Evolutionary conservation across 768 basidiomycete genomes (phyloP), one percentile per base, ranked within the genome.

Genomic region (Podaxis sp.): DNA sequence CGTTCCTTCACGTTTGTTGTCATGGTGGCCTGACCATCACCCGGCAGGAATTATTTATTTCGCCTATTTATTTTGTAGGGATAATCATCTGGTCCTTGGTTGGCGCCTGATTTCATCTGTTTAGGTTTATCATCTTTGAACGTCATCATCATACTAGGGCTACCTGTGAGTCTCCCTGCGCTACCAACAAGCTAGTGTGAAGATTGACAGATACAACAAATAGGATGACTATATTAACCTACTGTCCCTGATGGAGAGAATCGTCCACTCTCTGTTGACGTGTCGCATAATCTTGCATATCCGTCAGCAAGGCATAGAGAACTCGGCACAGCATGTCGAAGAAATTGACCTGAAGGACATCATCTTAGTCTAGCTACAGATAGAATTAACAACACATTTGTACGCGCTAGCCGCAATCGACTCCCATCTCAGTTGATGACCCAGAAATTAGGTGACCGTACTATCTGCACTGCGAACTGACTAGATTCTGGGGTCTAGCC

Each of bases 21-120:
- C 57, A 38, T 30, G 12, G 36, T 28, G 12, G 8, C 20, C 59
- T 52, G 24, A 50, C 26, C 38, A 10, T 20, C 8, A 24, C n/a
- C 30, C 38, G n/a, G n/a, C n/a, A 65, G 64, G 59, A 49, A 60
- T 65, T 52, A 56, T 61, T 55, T 65, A 65, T 61, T 65, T 60
- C 46, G 37, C 38, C 12, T 65, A 65, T 51, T 57, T 65, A 44
- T 61, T 65, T 46, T 30, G 58, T 65, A 28, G 38, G 48, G 30
- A 36, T 20, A 22, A 41, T 22, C 37, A 26, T n/a, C 30, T 46
- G 15, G 26, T 50, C 48, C 11, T 13, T 20, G 13, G 20, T 33
- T 20, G 17, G 44, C 11, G 13, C 17, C 17, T 5, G 41, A 38
- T n/a, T 46, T 63, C 17, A 63, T 37, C 38, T 13, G 8, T 62